Evolutionary conservation across 345 rosid species (phyloP).

Genomic region (Capsella bursapastoris): DNA sequence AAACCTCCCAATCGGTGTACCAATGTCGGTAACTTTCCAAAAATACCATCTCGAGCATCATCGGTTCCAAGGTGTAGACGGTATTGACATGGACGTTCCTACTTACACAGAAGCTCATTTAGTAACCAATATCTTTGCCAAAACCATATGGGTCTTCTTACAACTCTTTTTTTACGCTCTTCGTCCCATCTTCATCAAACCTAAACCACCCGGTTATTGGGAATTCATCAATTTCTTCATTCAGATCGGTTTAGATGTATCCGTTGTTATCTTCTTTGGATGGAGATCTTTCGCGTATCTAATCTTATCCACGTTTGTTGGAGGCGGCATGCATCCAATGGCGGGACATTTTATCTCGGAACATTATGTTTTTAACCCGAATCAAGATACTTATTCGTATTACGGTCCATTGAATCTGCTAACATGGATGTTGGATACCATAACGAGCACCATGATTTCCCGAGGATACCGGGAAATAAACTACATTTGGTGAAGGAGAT

Average conservation of each 20-base stretch:
- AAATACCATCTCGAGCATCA: constrained; percentile 94
- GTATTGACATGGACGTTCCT: constrained; percentile 82
- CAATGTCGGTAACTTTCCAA: constrained; percentile 89
- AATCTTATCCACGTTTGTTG: constrained; percentile 87
- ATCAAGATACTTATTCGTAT: constrained; percentile 88
- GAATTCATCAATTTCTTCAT: constrained; percentile 63
- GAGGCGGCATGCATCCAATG: constrained; percentile 94
- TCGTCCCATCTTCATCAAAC: constrained; percentile 76
- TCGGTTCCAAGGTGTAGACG: constrained; percentile 88
- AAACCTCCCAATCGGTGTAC: constrained; percentile 86
- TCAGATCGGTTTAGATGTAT: constrained; percentile 62
- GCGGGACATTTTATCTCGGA: constrained; percentile 93
- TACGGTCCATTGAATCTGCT: constrained; percentile 82
- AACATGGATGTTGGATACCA: constrained; percentile 89
- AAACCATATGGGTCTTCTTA: constrained; percentile 74
- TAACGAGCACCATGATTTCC: constrained; percentile 94
- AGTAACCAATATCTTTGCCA: constrained; percentile 59
- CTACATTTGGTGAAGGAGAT: constrained; percentile 84
- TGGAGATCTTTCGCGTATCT: constrained; percentile 75
- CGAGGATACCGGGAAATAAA: constrained; percentile 81
- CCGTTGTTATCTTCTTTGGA: constrained; percentile 64
- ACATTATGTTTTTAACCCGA: constrained; percentile 78
- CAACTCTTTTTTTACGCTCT: constrained; percentile 93
- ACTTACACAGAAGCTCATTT: constrained; percentile 65
- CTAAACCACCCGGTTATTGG: constrained; percentile 87